These are phyloP conservation scores for Acanthamoeba royreba DNA, from an alignment of 208 protist species.

Conservation along the genomic window DNA sequence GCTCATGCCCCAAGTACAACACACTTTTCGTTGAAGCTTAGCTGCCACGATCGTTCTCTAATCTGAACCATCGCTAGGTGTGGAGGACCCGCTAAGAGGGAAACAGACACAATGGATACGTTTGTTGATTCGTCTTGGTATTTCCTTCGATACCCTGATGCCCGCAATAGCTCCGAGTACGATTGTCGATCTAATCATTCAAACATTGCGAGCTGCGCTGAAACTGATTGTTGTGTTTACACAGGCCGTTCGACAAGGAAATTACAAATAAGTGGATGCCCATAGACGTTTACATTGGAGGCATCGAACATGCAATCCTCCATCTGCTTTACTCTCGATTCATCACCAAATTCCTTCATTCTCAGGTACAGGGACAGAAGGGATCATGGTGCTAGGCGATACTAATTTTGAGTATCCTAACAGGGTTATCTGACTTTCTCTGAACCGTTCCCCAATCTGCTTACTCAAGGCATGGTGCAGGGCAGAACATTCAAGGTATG, in stretches of 20 bases:
- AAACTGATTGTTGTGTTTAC: not conserved
- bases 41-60: no score
- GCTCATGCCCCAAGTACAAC: slow-evolving; percentile 64
- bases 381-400: no score
- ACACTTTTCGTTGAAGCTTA: no score
- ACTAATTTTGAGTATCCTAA: not conserved
- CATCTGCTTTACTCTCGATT: slow-evolving; percentile 88
- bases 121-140: slow-evolving; percentile 90
- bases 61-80: no score
- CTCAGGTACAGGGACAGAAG: not conserved
- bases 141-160: slow-evolving; percentile 81
- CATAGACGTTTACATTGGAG: slow-evolving; percentile 86
- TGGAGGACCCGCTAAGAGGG: slow-evolving; percentile 66
- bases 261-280: slow-evolving; percentile 72
- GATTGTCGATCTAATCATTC: not conserved
- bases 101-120: slow-evolving; percentile 89
- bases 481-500: slow-evolving; percentile 59
- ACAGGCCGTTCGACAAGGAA: slow-evolving; percentile 52
- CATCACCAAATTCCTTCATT: slow-evolving; percentile 79
- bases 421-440: not conserved
- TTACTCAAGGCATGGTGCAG: slow-evolving; percentile 80
- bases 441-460: slow-evolving; percentile 80
- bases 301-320: slow-evolving; percentile 86
- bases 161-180: slow-evolving; percentile 58
- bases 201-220: no score